Conservation (phyloP, 768 basidiomycete species). For the Coprinopsis strossmayeri region DNA sequence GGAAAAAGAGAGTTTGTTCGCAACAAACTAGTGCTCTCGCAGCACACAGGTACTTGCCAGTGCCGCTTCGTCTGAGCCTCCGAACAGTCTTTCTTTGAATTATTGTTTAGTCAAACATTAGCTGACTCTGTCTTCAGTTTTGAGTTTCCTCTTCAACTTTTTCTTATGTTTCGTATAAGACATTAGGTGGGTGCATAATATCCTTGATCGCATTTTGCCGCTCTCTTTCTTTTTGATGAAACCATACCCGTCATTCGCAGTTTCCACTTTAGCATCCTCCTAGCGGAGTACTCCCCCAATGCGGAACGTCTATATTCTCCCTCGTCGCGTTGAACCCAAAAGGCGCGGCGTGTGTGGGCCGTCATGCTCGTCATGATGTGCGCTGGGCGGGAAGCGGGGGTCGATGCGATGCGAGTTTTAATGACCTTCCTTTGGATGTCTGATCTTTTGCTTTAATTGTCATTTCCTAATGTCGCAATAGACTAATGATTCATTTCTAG, state of each 20-base stretch:
- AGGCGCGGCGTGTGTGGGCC: conserved; percentile 53
- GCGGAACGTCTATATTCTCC: conserved; percentile 65
- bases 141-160: neutral
- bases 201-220: neutral
- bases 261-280: conserved; percentile 77
- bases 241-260: conserved; percentile 75
- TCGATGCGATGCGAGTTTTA: conserved; percentile 61
- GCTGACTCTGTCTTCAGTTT: neutral
- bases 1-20: conserved; percentile 74
- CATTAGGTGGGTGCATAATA: no score
- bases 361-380: conserved; percentile 35
- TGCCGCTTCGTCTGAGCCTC: conserved; percentile 72
- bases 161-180: no score
- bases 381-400: conserved; percentile 73
- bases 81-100: neutral
- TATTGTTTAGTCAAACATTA: neutral
- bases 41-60: conserved; percentile 80
- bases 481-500: no score
- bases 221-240: conserved; percentile 36
- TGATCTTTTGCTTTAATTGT: no score
- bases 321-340: conserved; percentile 67
- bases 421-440: conserved; percentile 90
- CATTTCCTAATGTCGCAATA: no score
- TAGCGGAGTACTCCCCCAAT: conserved; percentile 64
- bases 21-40: conserved; percentile 52